Percentiles rank a stretch among this genome's conserved stretches.
phyloP scores from a whole-genome alignment of 1,139 yeast genomes.

The Nematodospora anomalae region DNA sequence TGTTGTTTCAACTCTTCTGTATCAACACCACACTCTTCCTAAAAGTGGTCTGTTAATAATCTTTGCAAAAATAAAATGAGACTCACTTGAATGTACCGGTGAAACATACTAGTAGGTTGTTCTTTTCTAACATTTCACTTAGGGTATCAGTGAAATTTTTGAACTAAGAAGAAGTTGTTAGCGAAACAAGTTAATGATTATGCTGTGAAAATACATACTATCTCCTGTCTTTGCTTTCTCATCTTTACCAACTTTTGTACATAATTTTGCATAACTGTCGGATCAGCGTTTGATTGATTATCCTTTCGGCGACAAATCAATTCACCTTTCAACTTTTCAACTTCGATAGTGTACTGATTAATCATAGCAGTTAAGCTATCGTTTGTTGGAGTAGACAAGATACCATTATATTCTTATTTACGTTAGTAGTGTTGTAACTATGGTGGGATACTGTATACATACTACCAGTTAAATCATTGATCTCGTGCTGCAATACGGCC shows the following conservation, averaged over 20 bases:
- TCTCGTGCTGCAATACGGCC: slow-evolving; percentile 8
- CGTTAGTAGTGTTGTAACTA: slow-evolving; percentile 2
- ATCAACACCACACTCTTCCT: slow-evolving; percentile 9
- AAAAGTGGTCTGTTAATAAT: slow-evolving; percentile 2
- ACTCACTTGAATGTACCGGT: not conserved
- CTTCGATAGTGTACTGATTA: not conserved
- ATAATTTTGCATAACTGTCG: slow-evolving; percentile 1
- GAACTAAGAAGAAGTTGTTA: slow-evolving; percentile 1
- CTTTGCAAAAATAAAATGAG: too few relatives aligned
- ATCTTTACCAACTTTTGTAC: slow-evolving; percentile 4
- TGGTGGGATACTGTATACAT: too few relatives aligned
- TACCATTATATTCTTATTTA: slow-evolving; percentile 4
- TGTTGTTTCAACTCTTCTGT: not conserved
- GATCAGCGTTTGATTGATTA: not conserved
- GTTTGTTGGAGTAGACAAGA: slow-evolving; percentile 11
- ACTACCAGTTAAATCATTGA: slow-evolving; percentile 11
- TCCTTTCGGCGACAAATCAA: not conserved
- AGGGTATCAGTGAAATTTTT: slow-evolving; percentile 4
- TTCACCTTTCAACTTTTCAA: slow-evolving; percentile 1
- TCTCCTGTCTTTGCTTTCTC: slow-evolving; percentile 4
- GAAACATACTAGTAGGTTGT: slow-evolving; percentile 7
- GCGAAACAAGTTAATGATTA: not conserved
- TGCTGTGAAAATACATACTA: slow-evolving; percentile 5
- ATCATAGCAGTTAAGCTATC: slow-evolving; percentile 4
- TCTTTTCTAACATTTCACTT: slow-evolving; percentile 5